Conservation (phyloP, 495 filamentous ascomycete genomes). For the Podospora didyma region DNA sequence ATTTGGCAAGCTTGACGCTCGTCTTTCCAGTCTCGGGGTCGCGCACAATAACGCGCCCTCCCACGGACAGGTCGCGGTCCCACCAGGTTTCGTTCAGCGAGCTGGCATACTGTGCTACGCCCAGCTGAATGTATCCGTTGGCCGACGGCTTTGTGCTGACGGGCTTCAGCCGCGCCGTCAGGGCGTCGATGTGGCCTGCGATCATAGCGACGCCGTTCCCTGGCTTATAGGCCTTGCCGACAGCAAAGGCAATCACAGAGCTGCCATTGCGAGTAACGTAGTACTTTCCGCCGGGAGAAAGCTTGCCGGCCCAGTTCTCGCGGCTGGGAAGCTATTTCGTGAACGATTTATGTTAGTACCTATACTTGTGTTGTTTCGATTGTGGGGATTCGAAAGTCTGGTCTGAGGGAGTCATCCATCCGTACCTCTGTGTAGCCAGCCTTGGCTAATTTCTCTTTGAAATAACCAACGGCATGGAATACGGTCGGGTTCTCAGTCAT, state of each 20-base stretch:
- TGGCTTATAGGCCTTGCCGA: conserved; percentile 76
- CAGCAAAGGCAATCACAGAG: conserved; percentile 78
- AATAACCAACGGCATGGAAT: conserved; percentile 79
- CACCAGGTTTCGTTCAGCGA: conserved; percentile 85
- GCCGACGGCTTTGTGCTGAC: conserved; percentile 74
- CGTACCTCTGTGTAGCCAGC: conserved; percentile 62
- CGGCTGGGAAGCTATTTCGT: conserved; percentile 65
- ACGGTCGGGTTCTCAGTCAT: conserved; percentile 87
- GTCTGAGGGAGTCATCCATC: too few species aligned
- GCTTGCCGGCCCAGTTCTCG: conserved; percentile 68
- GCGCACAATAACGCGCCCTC: conserved; percentile 80
- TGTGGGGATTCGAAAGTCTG: too few species aligned
- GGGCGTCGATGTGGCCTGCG: conserved; percentile 87
- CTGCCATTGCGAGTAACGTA: conserved; percentile 82
- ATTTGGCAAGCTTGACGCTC: conserved; percentile 75
- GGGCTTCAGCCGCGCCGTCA: conserved; percentile 86
- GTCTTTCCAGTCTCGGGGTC: conserved; percentile 72
- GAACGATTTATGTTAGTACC: not conserved
- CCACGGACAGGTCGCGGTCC: conserved; percentile 89
- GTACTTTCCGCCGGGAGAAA: conserved; percentile 82
- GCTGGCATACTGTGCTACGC: conserved; percentile 89
- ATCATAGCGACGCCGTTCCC: conserved; percentile 80
- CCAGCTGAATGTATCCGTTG: conserved; percentile 84
- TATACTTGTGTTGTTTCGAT: not conserved
- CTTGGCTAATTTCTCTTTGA: conserved; percentile 64